Base-by-base conservation (phyloP, 805 yeast genomes). In the Priceomyces haplophilus region DNA sequence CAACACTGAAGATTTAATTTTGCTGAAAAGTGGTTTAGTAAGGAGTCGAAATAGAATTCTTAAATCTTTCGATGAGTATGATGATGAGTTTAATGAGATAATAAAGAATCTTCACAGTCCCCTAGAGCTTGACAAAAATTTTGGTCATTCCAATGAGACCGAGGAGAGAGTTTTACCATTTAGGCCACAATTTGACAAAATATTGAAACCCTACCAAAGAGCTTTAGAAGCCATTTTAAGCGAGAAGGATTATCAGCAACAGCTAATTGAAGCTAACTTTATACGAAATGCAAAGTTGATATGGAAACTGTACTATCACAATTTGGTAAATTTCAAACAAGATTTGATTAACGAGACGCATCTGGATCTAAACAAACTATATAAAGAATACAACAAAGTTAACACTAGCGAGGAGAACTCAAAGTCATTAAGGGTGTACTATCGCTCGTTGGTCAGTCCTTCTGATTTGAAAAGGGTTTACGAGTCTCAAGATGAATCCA, bases 291-390 rank as follows among this genome's bases (percentile, higher is more conserved):
- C 58, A 17, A 45, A 45, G 3, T 57, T 64, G 3, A 44, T 65
- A n/a, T 70, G 75, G 75, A 54, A 64, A 33, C 64, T 58, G 36
- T 68, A 59, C 50, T 52, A 56, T 30, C 48, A 45, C 16, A 51
- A 61, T 18, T 49, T 67, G 37, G 35, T 54, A 13, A 47, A 51
- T 5, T 45, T 53, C 20, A 64, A 62, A 43, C 52, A 59, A 16
- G 43, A 59, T 32, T 47, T 65, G 24, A 51, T 64, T 11, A 42
- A 52, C 25, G 48, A 60, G 20, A 59, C 67, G 4, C 45, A 56
- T 21, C 50, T 50, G 16, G 59, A 66, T 34, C 55, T 69, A 20
- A 46, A 49, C 34, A 46, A 56, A 8, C 47, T 69, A 13, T 48
- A 65, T 38, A 49, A 62, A 21, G 68, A 65, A 32, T 65, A 60